These are phyloP conservation scores for Epichloe typhina DNA, from an alignment of 2,329 filamentous ascomycete species.

Conservation along the genomic window DNA sequence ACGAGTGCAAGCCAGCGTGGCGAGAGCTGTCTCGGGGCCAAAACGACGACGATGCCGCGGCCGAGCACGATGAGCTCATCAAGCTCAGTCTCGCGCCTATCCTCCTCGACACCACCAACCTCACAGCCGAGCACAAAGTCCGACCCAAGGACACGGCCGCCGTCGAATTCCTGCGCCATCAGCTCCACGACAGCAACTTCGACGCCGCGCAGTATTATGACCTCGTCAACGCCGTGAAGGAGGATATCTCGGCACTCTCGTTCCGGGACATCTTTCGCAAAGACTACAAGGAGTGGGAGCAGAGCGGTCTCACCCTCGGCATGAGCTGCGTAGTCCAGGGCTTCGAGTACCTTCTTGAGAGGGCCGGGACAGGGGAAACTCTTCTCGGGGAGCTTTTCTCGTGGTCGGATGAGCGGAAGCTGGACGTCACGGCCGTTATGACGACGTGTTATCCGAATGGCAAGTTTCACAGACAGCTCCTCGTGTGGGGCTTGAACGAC, in stretches of 20 bases:
- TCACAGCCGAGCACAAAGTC: constrained; percentile 51
- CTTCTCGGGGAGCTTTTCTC: constrained; percentile 35
- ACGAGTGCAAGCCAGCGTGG: constrained; percentile 46
- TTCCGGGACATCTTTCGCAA: constrained; percentile 61
- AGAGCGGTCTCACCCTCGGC: constrained; percentile 45
- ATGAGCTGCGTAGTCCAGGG: constrained; percentile 51
- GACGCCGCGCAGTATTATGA: constrained; percentile 43
- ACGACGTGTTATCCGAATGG: constrained; percentile 46
- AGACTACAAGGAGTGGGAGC: constrained; percentile 73
- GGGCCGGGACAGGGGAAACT: constrained; percentile 30
- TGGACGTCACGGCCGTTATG: constrained; percentile 58
- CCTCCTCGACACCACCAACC: constrained; percentile 58
- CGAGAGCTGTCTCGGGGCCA: constrained; percentile 26
- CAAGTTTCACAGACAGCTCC: constrained; percentile 49
- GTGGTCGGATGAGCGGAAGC: constrained; percentile 41
- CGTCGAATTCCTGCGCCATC: constrained; percentile 43
- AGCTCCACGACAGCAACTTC: constrained; percentile 29
- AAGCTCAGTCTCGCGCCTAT: constrained; percentile 56
- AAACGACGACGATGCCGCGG: background rate
- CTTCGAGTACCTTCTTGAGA: constrained; percentile 45
- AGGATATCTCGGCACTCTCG: constrained; percentile 47
- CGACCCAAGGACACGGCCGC: constrained; percentile 47
- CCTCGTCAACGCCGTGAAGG: constrained; percentile 50
- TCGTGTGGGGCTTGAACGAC: constrained; percentile 49
- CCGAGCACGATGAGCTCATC: constrained; percentile 44